A percentile compares a stretch with the other conserved stretches of the same genome.
phyloP scores from a whole-genome alignment of 1,284 basidiomycete species.

The Ganoderma sinense region DNA sequence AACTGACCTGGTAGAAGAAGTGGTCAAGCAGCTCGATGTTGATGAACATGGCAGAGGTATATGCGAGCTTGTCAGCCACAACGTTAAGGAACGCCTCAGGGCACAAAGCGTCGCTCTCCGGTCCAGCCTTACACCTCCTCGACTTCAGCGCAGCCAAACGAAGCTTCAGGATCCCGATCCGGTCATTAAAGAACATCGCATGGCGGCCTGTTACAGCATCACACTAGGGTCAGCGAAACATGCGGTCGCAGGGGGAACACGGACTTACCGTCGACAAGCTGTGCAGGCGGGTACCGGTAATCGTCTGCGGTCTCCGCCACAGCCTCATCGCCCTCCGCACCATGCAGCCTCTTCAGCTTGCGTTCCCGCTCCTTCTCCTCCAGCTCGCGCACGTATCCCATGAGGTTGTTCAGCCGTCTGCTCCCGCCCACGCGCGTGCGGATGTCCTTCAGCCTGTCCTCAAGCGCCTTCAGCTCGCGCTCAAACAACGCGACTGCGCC shows the following conservation, averaged over 20 bases:
- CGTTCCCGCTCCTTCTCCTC: conserved; percentile 86
- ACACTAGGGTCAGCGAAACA: not conserved
- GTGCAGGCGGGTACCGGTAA: conserved; percentile 90
- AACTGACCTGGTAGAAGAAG: conserved; percentile 92
- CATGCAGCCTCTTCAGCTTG: conserved; percentile 54
- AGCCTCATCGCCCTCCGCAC: conserved; percentile 42
- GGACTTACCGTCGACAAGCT: conserved; percentile 85
- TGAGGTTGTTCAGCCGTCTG: conserved; percentile 79
- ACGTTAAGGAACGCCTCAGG: conserved; percentile 97
- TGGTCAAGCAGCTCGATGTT: conserved; percentile 97
- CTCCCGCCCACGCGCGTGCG: conserved; percentile 87
- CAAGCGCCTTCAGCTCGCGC: conserved; percentile 87
- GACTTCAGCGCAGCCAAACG: conserved; percentile 87
- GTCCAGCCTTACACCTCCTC: conserved; percentile 87
- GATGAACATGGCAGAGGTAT: conserved; percentile 98
- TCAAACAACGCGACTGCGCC: conserved; percentile 83
- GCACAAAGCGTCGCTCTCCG: conserved; percentile 89
- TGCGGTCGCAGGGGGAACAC: not conserved
- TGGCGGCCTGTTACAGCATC: conserved; percentile 74
- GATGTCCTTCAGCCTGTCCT: conserved; percentile 87
- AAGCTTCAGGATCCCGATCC: conserved; percentile 84
- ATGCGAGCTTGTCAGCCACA: conserved; percentile 96
- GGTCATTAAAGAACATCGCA: conserved; percentile 87
- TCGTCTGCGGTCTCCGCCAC: conserved; percentile 33
- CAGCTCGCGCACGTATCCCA: conserved; percentile 83